phyloP scores from a whole-genome alignment of 139 green algal species.

The Eudorina sp. region DNA sequence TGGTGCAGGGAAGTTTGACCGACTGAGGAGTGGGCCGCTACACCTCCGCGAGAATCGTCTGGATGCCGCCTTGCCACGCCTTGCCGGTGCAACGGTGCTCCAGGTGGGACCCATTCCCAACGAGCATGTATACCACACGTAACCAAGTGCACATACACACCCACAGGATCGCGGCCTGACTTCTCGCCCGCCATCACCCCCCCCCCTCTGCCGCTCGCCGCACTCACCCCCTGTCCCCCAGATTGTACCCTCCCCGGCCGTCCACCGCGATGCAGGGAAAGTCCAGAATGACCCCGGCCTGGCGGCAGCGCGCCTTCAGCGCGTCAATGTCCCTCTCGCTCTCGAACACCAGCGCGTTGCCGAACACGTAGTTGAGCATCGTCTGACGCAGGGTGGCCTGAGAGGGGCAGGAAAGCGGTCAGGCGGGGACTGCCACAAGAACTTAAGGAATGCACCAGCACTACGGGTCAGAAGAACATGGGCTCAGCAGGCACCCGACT shows the following conservation, averaged over 20 bases:
- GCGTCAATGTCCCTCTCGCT: neutral
- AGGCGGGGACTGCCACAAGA: too few relatives aligned
- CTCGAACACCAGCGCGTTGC: conserved; percentile 32
- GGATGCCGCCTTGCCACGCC: neutral
- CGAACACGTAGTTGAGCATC: neutral
- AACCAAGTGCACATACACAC: too few relatives aligned
- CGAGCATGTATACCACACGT: too few relatives aligned
- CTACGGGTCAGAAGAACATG: too few relatives aligned
- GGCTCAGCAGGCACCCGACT: too few relatives aligned
- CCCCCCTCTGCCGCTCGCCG: neutral
- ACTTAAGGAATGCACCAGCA: too few relatives aligned
- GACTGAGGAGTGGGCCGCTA: too few relatives aligned
- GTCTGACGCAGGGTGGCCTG: conserved; percentile 33
- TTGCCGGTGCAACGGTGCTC: neutral
- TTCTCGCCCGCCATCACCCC: neutral
- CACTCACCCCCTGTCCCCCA: conserved; percentile 6
- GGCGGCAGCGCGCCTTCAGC: neutral
- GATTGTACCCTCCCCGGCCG: neutral
- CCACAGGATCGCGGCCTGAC: neutral
- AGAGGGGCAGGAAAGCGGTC: too few relatives aligned
- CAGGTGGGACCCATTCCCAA: neutral
- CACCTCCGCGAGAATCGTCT: too few relatives aligned
- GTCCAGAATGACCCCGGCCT: neutral
- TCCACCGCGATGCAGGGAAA: neutral
- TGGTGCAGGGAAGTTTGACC: too few relatives aligned